phyloP scores from a whole-genome alignment of 371 early-diverging fungal species.

The Mucor indicus region DNA sequence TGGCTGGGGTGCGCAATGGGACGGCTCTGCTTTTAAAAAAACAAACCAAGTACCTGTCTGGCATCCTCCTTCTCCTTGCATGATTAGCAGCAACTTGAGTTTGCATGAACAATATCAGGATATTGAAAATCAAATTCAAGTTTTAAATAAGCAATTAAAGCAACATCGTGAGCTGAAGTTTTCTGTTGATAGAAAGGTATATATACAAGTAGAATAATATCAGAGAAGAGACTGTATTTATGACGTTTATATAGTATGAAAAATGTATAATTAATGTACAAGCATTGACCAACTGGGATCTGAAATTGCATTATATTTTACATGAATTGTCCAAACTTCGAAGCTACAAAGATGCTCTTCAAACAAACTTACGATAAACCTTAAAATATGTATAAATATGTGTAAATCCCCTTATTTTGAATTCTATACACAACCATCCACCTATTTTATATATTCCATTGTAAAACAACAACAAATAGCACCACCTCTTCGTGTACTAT shows the following conservation, averaged over 20 bases:
- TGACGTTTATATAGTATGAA: too few species aligned
- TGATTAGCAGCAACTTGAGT: constrained; percentile 14
- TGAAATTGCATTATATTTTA: constrained; percentile 12
- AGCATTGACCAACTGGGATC: constrained; percentile 17
- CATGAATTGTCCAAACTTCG: constrained; percentile 11
- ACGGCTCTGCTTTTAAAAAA: neutral
- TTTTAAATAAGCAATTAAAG: constrained; percentile 3
- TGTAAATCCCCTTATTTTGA: too few species aligned
- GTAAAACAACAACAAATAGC: too few species aligned
- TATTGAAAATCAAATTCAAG: constrained; percentile 7
- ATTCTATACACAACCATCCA: too few species aligned
- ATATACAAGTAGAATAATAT: neutral
- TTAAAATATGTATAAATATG: too few species aligned
- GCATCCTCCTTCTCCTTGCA: constrained; percentile 27
- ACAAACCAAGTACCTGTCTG: constrained; percentile 16
- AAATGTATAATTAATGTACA: constrained; percentile 7
- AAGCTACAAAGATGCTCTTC: constrained; percentile 10
- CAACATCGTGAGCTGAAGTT: constrained; percentile 17
- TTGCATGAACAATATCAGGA: constrained; percentile 12
- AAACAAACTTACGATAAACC: neutral
- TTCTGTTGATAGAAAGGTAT: constrained; percentile 13
- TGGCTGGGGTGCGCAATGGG: constrained; percentile 23
- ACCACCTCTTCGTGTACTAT: too few species aligned
- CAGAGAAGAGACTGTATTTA: too few species aligned
- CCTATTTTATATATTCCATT: too few species aligned